These are phyloP conservation scores for Xylaria sp. DNA, from an alignment of 2,329 filamentous ascomycete genomes.

Conservation along the genomic window DNA sequence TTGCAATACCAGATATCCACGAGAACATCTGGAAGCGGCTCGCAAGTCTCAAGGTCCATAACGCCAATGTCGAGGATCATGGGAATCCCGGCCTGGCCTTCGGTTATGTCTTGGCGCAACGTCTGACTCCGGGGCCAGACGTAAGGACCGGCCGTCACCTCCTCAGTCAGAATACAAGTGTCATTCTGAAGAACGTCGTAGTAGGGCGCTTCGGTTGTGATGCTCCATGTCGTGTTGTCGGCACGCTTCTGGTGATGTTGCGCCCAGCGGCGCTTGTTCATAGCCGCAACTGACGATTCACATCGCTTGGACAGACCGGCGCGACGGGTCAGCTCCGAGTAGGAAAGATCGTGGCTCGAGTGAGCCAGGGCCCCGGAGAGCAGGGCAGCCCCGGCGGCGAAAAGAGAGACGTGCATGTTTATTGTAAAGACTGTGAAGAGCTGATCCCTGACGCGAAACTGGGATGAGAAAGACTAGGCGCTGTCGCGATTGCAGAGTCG, in stretches of 20 bases:
- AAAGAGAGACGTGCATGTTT: not conserved
- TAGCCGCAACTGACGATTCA: slow-evolving; percentile 20
- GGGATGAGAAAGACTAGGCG: not conserved
- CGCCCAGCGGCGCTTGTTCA: slow-evolving; percentile 27
- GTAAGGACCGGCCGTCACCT: slow-evolving; percentile 19
- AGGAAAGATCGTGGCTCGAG: slow-evolving; percentile 14
- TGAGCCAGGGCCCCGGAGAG: slow-evolving; percentile 20
- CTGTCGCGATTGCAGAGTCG: not conserved
- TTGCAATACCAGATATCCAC: slow-evolving; percentile 42
- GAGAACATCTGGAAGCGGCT: slow-evolving; percentile 34
- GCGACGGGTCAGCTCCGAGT: slow-evolving; percentile 23
- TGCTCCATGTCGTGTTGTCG: slow-evolving; percentile 24
- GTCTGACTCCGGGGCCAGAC: slow-evolving; percentile 33
- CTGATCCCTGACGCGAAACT: not conserved
- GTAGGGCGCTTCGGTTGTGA: slow-evolving; percentile 26
- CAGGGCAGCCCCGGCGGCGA: slow-evolving; percentile 6
- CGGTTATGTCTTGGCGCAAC: slow-evolving; percentile 38
- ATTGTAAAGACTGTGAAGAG: not conserved
- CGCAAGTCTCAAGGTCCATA: slow-evolving; percentile 38
- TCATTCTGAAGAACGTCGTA: slow-evolving; percentile 25
- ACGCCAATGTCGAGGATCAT: slow-evolving; percentile 40
- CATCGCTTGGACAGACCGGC: slow-evolving; percentile 29
- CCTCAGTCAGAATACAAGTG: slow-evolving; percentile 23
- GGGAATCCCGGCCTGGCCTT: slow-evolving; percentile 37
- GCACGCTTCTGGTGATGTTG: slow-evolving; percentile 25